A percentile compares a stretch with the other conserved stretches of the same genome.
Conservation (phyloP, 192 early-diverging fungal genomes). For the Backusella macrospora region DNA sequence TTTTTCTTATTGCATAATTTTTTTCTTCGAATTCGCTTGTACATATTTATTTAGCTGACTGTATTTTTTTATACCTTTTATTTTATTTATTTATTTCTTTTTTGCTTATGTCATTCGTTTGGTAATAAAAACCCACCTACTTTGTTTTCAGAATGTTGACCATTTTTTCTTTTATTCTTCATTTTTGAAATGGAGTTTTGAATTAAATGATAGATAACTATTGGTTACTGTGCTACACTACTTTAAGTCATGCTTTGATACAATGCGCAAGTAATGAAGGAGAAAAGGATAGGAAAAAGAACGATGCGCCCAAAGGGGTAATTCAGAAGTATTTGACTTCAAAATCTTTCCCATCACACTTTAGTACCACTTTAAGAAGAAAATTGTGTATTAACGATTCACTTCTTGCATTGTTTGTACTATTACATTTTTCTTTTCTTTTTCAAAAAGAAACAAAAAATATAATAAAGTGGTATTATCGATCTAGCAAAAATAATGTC, state of each 20-base stretch:
- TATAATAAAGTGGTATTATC: background rate
- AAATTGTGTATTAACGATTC: too few relatives aligned
- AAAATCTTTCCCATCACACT: too few relatives aligned
- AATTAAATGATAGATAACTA: background rate
- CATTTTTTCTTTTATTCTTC: background rate
- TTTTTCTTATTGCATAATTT: background rate
- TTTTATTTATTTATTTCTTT: background rate
- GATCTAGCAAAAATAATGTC: background rate
- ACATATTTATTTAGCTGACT: background rate
- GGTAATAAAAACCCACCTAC: background rate
- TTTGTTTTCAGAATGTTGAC: background rate
- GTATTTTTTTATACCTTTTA: conserved; percentile 1
- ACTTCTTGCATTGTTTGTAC: too few relatives aligned
- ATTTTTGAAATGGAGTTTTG: background rate
- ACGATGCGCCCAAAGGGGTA: background rate
- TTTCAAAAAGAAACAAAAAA: background rate
- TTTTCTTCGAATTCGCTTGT: background rate
- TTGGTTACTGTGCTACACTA: background rate
- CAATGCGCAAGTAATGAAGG: background rate
- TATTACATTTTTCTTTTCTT: background rate
- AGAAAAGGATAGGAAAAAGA: background rate
- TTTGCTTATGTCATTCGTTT: background rate
- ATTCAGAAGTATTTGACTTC: too few relatives aligned
- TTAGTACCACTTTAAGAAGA: too few relatives aligned
- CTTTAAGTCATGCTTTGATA: background rate